Base-by-base conservation (phyloP, 2,329 filamentous ascomycete genomes). In the Paecilomyces sp. region DNA sequence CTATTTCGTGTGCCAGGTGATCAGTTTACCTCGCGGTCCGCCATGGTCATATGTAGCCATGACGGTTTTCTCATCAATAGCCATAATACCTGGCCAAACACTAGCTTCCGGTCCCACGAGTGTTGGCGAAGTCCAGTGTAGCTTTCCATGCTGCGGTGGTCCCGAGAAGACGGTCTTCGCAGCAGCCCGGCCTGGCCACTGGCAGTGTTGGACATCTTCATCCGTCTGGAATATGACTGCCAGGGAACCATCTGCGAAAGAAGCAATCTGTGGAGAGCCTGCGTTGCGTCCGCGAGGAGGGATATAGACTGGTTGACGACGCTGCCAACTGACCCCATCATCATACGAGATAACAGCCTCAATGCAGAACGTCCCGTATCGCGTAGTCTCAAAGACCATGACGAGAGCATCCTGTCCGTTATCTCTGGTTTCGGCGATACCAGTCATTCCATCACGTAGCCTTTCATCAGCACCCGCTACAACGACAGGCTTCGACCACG, bases 171-270 rank as follows among this genome's bases (percentile, higher is more conserved):
- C 71, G 1, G 70, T 72, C 64, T 80, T 80, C 57, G 79, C 71
- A 3, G 71, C 69, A 0, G 78, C 76, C 54, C 75, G 69, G 28
- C 70, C 64, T 1, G 77, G 74, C 78, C 78, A 80, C 5, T 67
- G 63, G 24, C 71, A 70, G 56, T 65, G 61, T 1, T 64, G 59
- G 0, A 72, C 65, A 56, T 79, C 77, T 64, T 80, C 77, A 60
- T 80, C 78, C 1, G 77, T 78, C 79, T 80, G 80, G 64, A 80
- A 80, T 6, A 79, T 73, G 1, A 75, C 74, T 0, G 73, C 78
- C 60, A 80, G 51, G 15, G 70, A 74, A 1, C 73, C 74, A 57
- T 77, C 73, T 0, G 65, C 73, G 59, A 77, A 75, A 12, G 71
- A 71, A 18, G 76, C 72, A 59, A 80, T 74, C 68, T 80, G 79